Percentiles rank a stretch among this genome's conserved stretches.
Conservation (phyloP, 768 basidiomycete genomes). For the Auricularia cornea region DNA sequence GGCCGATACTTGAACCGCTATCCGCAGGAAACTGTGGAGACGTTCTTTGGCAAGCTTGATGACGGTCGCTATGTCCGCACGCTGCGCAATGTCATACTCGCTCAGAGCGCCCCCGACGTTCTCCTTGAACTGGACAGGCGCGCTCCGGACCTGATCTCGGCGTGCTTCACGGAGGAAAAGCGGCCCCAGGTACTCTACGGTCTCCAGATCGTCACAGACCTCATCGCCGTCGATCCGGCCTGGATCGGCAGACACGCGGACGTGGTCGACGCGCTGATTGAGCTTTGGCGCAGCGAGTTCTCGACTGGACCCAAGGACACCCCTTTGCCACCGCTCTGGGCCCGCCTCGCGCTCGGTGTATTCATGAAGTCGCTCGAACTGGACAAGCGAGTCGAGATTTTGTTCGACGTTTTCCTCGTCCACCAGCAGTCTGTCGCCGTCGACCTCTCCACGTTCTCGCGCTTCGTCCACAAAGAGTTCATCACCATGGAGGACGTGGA, state of each 20-base stretch:
- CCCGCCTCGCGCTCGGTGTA: conserved; percentile 61
- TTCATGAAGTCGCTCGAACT: conserved; percentile 66
- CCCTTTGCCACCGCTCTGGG: conserved; percentile 32
- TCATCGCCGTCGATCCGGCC: conserved; percentile 51
- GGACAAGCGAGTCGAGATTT: conserved; percentile 72
- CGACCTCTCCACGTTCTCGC: conserved; percentile 68
- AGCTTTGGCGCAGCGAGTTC: conserved; percentile 57
- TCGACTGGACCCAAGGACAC: conserved; percentile 4
- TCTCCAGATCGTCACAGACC: conserved; percentile 67
- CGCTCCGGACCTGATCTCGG: conserved; percentile 43
- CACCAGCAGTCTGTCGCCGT: conserved; percentile 75
- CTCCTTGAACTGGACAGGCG: conserved; percentile 58
- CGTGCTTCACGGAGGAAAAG: conserved; percentile 44
- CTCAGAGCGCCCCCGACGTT: conserved; percentile 65
- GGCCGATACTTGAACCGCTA: conserved; percentile 90
- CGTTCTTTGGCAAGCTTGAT: conserved; percentile 72
- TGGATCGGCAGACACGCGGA: conserved; percentile 67
- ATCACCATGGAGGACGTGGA: conserved; percentile 61
- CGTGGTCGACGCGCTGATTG: conserved; percentile 62
- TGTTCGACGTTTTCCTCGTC: conserved; percentile 79
- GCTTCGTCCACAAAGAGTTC: conserved; percentile 82
- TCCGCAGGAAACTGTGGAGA: conserved; percentile 74
- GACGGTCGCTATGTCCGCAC: conserved; percentile 77
- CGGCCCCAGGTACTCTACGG: conserved; percentile 52
- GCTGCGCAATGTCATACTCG: conserved; percentile 72